phyloP scores from a whole-genome alignment of 1,284 basidiomycete species.

The Rhizopogon hawkerae region DNA sequence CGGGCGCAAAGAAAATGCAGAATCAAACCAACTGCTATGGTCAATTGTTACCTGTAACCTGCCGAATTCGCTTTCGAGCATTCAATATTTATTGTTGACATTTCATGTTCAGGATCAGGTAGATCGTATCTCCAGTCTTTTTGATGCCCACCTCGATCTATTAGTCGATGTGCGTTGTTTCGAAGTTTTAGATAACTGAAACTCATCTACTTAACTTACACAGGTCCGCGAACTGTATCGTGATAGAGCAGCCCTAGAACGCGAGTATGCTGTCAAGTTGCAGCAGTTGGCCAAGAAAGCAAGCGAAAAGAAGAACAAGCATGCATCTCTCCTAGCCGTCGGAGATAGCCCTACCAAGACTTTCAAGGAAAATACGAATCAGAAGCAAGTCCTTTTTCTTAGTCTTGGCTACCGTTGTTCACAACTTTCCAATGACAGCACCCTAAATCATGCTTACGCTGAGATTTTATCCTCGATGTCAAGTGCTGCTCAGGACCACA shows the following conservation, averaged over 20 bases:
- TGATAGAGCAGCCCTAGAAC: constrained; percentile 58
- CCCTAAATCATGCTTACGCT: constrained; percentile 58
- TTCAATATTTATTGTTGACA: not conserved
- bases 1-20: constrained; percentile 15
- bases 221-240: constrained; percentile 66
- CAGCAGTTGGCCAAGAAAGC: constrained; percentile 58
- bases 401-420: constrained; percentile 10
- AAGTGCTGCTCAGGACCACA: constrained; percentile 59
- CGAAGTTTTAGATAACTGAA: not conserved
- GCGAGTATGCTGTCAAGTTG: constrained; percentile 67
- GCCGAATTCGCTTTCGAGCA: constrained; percentile 7
- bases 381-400: constrained; percentile 38
- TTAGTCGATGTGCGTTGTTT: constrained; percentile 45
- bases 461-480: constrained; percentile 55
- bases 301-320: constrained; percentile 59
- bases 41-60: constrained; percentile 39
- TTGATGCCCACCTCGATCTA: constrained; percentile 57
- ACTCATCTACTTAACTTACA: constrained; percentile 4
- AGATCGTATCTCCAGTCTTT: constrained; percentile 41
- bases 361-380: constrained; percentile 45
- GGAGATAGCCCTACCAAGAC: constrained; percentile 61
- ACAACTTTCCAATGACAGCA: constrained; percentile 34
- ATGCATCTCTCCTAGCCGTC: constrained; percentile 45
- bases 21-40: constrained; percentile 34
- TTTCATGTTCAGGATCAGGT: constrained; percentile 45